These are phyloP conservation scores for Telopea speciosissima DNA, from an alignment of 177 flowering plant genomes.

Conservation along the genomic window DNA sequence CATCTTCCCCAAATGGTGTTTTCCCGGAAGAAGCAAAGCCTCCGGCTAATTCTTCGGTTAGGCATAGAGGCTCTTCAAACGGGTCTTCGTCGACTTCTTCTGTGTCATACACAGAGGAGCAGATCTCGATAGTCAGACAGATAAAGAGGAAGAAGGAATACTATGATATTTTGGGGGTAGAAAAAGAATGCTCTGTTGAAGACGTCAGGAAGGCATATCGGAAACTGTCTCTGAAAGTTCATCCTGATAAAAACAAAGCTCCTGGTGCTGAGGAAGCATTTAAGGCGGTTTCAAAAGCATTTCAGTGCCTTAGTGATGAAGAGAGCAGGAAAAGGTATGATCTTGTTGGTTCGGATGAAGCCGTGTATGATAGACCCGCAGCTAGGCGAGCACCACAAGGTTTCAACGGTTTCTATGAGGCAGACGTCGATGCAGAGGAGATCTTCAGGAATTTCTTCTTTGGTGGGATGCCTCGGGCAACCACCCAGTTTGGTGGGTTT, in stretches of 20 bases:
- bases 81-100: constrained; percentile 28
- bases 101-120: constrained; percentile 60
- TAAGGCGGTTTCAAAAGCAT: constrained; percentile 81
- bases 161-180: constrained; percentile 74
- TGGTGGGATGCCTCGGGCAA: constrained; percentile 54
- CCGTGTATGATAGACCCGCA: constrained; percentile 36
- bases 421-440: constrained; percentile 81
- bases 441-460: constrained; percentile 88
- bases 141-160: constrained; percentile 74
- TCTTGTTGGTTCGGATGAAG: constrained; percentile 57
- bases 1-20: not conserved
- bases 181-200: constrained; percentile 61
- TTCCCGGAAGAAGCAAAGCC: not conserved
- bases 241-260: constrained; percentile 87
- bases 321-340: constrained; percentile 66
- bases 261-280: constrained; percentile 95
- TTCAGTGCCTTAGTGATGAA: constrained; percentile 77
- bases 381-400: constrained; percentile 32
- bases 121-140: constrained; percentile 58
- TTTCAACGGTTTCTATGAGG: constrained; percentile 62
- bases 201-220: constrained; percentile 81
- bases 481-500: constrained; percentile 61
- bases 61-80: constrained; percentile 32
- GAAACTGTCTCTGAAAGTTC: constrained; percentile 81
- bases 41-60: constrained; percentile 6